phyloP scores from a whole-genome alignment of 768 basidiomycete genomes.

The Chalciporus chontae region DNA sequence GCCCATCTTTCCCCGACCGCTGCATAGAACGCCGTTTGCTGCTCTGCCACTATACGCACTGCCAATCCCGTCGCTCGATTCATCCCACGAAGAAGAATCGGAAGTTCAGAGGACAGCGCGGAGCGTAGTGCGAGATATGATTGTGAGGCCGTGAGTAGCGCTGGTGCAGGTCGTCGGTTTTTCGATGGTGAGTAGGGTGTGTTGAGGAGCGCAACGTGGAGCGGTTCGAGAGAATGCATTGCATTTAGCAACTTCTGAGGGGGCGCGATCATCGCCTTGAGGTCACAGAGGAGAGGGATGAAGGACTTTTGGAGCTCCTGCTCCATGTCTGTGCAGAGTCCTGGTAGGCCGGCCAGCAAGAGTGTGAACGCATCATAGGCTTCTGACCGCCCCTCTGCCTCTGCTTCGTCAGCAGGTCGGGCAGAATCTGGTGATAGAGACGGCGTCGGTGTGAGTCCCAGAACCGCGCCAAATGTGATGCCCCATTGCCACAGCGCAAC shows the following conservation, averaged over 20 bases:
- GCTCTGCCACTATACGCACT: constrained; percentile 48
- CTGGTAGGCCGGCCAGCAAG: constrained; percentile 54
- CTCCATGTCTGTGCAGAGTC: constrained; percentile 52
- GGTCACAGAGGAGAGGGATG: constrained; percentile 52
- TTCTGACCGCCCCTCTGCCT: constrained; percentile 40
- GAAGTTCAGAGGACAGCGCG: constrained; percentile 69
- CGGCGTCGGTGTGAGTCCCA: constrained; percentile 50
- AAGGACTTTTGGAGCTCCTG: constrained; percentile 49
- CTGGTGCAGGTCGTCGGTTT: constrained; percentile 51
- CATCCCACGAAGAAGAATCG: constrained; percentile 54
- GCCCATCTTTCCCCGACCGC: constrained; percentile 65
- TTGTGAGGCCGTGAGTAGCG: constrained; percentile 68
- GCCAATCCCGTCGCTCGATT: constrained; percentile 56
- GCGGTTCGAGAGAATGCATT: constrained; percentile 70
- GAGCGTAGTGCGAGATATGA: constrained; percentile 76
- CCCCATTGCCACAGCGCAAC: constrained; percentile 59
- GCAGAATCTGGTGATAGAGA: constrained; percentile 11
- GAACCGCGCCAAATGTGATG: constrained; percentile 59
- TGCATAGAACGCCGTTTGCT: constrained; percentile 59
- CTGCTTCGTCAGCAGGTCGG: constrained; percentile 11
- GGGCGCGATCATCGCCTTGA: constrained; percentile 57
- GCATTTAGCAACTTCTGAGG: constrained; percentile 66
- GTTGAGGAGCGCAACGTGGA: constrained; percentile 67
- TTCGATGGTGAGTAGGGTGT: constrained; percentile 60
- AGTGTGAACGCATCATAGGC: constrained; percentile 70